Evolutionary conservation across 768 basidiomycete genomes (phyloP), one percentile per base, ranked within the genome.

Genomic region (Mrakia frigida): DNA sequence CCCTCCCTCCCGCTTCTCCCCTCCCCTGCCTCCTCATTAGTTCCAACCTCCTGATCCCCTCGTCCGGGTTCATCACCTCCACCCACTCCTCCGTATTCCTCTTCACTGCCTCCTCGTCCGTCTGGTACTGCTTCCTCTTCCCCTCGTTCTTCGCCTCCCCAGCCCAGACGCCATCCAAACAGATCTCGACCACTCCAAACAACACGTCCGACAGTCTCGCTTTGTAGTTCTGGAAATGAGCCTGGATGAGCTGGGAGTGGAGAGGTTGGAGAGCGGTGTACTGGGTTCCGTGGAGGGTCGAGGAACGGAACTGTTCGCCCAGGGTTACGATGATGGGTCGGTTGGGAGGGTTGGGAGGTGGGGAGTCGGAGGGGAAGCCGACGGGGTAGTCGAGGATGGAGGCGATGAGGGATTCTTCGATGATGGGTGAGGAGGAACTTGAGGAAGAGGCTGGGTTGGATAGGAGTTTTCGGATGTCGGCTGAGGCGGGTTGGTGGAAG

Each of bases 341-440:
- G 46, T 70, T 41, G 23, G 69, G 28, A 1, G 35, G 35, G 28
- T 35, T 11, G 37, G 35, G 70, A 72, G 53, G 33, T n/a, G 46
- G 53, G 18, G 33, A 35, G 46, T 70, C 69, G 43, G 70, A 31
- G 6, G 70, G 70, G 53, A 52, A 72, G 21, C 53, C 21, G 28
- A 72, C 70, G 14, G 70, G 70, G 35, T 72, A 72, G 53, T 72
- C 70, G 70, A 72, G 70, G 53, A 72, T 72, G 25, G 31, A 16
- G 35, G 70, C 33, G 53, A 72, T 33, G 35, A 72, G 53, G 21
- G n/a, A 33, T 23, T 72, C 70, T 16, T 37, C 18, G 35, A 53
- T 14, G 70, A 56, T 39, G 28, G 70, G 70, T 1, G 70, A 41
- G n/a, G 50, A 2, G n/a, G 9, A 3, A 11, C 25, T 4, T n/a